Evolutionary conservation across 768 basidiomycete species (phyloP).

Genomic region (Thelephora aurantiotincta): DNA sequence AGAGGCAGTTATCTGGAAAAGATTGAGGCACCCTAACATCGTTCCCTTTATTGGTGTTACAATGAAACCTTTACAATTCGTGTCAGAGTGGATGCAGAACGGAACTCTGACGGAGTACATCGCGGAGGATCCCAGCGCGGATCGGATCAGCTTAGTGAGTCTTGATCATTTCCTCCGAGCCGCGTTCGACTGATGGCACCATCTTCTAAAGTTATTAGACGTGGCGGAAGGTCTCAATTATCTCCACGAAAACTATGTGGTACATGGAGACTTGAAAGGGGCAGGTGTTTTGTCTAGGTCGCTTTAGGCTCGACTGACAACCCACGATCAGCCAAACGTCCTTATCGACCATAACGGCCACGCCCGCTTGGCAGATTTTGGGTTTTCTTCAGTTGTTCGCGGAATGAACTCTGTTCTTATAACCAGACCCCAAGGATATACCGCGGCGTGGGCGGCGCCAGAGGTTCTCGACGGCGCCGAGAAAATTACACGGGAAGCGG

Average conservation of each 20-base stretch:
- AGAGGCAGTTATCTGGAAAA: constrained; percentile 4
- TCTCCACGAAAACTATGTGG: not conserved
- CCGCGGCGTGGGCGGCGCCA: not conserved
- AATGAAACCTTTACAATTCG: constrained; percentile 1
- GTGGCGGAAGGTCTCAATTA: constrained; percentile 1
- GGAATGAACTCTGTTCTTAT: constrained; percentile 1
- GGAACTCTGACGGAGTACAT: constrained; percentile 4
- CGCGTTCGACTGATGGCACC: constrained; percentile 1
- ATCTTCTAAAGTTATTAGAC: not conserved
- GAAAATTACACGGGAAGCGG: not conserved
- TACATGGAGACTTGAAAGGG: constrained; percentile 4
- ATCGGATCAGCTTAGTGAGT: constrained; percentile 3
- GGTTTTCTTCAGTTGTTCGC: not conserved
- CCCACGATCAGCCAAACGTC: constrained; percentile 1
- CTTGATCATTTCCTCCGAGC: too few relatives aligned
- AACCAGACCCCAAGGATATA: not conserved
- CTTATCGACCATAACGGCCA: not conserved
- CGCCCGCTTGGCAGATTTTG: constrained; percentile 4
- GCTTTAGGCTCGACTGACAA: not conserved
- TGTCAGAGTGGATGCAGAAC: constrained; percentile 6
- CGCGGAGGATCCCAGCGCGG: not conserved
- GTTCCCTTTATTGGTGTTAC: constrained; percentile 2
- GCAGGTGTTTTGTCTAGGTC: not conserved
- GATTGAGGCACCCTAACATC: constrained; percentile 1
- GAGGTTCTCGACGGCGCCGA: not conserved